Percentiles rank a stretch among this genome's conserved stretches.
Conservation (phyloP, 495 filamentous ascomycete species). For the Penicillium ochrochloron region DNA sequence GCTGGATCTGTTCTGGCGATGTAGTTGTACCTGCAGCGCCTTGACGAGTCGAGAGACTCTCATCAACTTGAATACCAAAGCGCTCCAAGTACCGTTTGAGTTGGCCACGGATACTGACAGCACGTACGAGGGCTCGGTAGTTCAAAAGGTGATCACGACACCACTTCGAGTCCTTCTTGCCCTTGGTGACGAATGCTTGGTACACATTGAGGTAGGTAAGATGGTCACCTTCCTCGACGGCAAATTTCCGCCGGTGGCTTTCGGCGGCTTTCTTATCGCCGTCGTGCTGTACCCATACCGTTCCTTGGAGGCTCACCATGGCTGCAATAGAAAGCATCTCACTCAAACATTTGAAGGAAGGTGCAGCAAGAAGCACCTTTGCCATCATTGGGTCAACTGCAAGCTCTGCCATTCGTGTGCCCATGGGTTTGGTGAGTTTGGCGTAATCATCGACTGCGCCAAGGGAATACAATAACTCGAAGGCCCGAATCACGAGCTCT, state of each 20-base stretch:
- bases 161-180: slow-evolving; percentile 83
- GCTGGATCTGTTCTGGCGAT: slow-evolving; percentile 73
- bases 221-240: slow-evolving; percentile 93
- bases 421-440: slow-evolving; percentile 86
- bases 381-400: slow-evolving; percentile 97
- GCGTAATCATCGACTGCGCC: slow-evolving; percentile 90
- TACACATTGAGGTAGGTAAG: slow-evolving; percentile 94
- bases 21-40: slow-evolving; percentile 41
- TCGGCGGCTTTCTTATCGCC: slow-evolving; percentile 75
- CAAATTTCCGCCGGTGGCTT: slow-evolving; percentile 77
- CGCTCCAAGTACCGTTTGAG: slow-evolving; percentile 86
- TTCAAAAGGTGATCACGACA: slow-evolving; percentile 87
- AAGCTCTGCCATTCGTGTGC: slow-evolving; percentile 91
- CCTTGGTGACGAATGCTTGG: slow-evolving; percentile 84
- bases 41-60: slow-evolving; percentile 49
- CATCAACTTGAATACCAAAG: slow-evolving; percentile 75
- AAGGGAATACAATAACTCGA: slow-evolving; percentile 88
- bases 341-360: slow-evolving; percentile 74
- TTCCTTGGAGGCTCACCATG: slow-evolving; percentile 87
- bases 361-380: slow-evolving; percentile 81
- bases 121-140: slow-evolving; percentile 78
- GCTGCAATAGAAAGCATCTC: slow-evolving; percentile 92
- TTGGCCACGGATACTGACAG: slow-evolving; percentile 85
- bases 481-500: slow-evolving; percentile 82
- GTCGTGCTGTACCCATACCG: slow-evolving; percentile 80